phyloP scores from a whole-genome alignment of 78 protist species.

The Dictyostelium discoideum region DNA sequence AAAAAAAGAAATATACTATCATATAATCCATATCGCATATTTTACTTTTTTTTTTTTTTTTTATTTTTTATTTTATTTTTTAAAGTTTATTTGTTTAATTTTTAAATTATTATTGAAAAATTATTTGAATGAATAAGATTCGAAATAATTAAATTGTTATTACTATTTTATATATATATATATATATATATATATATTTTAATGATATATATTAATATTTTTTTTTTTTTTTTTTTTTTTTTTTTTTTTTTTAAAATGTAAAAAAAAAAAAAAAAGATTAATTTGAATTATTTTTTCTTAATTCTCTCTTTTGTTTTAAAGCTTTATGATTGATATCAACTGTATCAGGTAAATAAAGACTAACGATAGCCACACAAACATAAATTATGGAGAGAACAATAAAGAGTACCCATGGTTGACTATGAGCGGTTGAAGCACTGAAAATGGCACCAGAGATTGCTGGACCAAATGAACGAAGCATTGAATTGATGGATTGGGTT shows the following conservation, averaged over 20 bases:
- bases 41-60: neutral
- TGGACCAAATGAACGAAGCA: slow-evolving; percentile 70
- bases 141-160: neutral
- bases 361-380: slow-evolving; percentile 18
- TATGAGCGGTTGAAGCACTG: neutral
- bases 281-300: neutral
- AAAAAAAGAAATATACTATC: neutral
- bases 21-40: neutral
- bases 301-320: neutral
- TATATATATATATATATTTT: too few relatives aligned
- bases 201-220: neutral
- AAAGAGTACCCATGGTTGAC: slow-evolving; percentile 25
- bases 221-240: neutral
- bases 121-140: neutral
- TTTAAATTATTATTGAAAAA: neutral
- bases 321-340: slow-evolving; percentile 23
- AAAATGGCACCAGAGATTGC: slow-evolving; percentile 63
- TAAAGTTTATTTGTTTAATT: too few relatives aligned
- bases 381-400: neutral
- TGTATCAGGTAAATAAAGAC: slow-evolving; percentile 28
- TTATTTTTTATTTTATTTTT: too few relatives aligned
- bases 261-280: neutral
- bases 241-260: too few relatives aligned
- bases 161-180: neutral
- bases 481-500: slow-evolving; percentile 39